Evolutionary conservation across 768 basidiomycete species (phyloP), one percentile per base, ranked within the genome.

Genomic region (Mycena pura): DNA sequence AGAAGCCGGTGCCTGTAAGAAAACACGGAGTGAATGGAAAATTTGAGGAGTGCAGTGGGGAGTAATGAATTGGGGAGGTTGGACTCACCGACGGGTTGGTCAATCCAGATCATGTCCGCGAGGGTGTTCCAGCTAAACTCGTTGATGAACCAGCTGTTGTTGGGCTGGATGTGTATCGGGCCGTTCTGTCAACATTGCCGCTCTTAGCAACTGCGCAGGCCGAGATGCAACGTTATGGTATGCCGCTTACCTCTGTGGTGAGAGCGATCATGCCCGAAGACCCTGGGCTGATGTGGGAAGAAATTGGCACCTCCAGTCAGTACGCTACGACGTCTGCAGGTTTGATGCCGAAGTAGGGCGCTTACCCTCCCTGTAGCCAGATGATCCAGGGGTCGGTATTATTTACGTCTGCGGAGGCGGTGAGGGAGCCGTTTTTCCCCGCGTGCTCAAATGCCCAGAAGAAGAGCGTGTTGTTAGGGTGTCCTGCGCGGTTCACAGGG

Each of bases 251-350:
- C 80, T 90, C 89, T 27, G 86, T 84, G 34, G 88, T 73, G 50
- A 87, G 72, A 5, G 88, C 89, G 46, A 81, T 74, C 68, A 91
- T 74, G 70, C 89, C 88, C 9, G 90, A 91, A 9, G 87, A 83
- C n/a, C 90, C 90, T 3, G 89, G 89, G 15, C 90, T 82, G 44
- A 19, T 19, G 5, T 19, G 53, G 21, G 25, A 41, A 57, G 22
- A 27, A 41, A 3, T 50, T 53, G 28, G 39, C 51, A 47, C 21
- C 5, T 25, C 17, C 43, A 40, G 40, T 50, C 38, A 24, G 24
- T 28, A 55, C 39, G 36, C 47, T 31, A 85, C 86, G 86, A 21
- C 40, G 19, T 21, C 10, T 7, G 7, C 44, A 15, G 21, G 44
- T n/a, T 29, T 19, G 45, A 19, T 46, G 22, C 28, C 52, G 10